Conservation (phyloP, 1,284 basidiomycete species). For the Ceratobasidium sp. region DNA sequence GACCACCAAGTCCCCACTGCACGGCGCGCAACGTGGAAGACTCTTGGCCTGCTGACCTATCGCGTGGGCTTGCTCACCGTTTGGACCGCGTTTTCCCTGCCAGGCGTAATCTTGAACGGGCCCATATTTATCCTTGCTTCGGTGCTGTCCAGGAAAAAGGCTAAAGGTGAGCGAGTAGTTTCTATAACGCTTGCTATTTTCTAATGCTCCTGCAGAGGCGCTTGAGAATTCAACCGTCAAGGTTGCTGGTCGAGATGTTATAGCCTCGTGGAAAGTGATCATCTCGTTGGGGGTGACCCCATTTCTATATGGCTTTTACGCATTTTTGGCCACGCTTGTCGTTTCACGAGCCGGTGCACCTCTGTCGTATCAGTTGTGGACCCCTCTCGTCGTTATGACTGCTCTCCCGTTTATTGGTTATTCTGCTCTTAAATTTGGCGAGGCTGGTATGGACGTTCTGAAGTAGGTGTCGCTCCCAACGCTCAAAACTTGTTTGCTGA, state of each 20-base stretch:
- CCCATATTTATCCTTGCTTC: conserved; percentile 97
- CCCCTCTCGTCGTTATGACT: conserved; percentile 83
- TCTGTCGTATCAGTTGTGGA: conserved; percentile 75
- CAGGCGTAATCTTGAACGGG: conserved; percentile 94
- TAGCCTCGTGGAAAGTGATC: conserved; percentile 98
- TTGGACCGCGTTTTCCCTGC: conserved; percentile 91
- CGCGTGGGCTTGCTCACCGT: conserved; percentile 82
- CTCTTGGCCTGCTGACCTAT: conserved; percentile 86
- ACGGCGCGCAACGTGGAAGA: conserved; percentile 89
- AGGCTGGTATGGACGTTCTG: conserved; percentile 98
- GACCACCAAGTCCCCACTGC: conserved; percentile 95
- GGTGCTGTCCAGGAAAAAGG: conserved; percentile 88
- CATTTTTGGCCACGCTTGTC: conserved; percentile 81
- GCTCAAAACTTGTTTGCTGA: conserved; percentile 60
- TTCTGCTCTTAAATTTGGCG: conserved; percentile 97
- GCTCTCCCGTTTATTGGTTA: conserved; percentile 91
- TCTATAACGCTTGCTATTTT: conserved; percentile 5
- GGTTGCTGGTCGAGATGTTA: conserved; percentile 92
- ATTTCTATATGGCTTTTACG: conserved; percentile 87
- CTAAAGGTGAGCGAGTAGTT: conserved; percentile 74
- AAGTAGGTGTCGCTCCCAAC: conserved; percentile 72
- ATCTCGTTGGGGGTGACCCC: conserved; percentile 94
- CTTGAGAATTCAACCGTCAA: conserved; percentile 97
- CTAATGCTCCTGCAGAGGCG: conserved; percentile 75
- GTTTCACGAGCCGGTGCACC: conserved; percentile 78